phyloP scores from a whole-genome alignment of 2,329 filamentous ascomycete genomes.

The Pseudopithomyces maydicus region DNA sequence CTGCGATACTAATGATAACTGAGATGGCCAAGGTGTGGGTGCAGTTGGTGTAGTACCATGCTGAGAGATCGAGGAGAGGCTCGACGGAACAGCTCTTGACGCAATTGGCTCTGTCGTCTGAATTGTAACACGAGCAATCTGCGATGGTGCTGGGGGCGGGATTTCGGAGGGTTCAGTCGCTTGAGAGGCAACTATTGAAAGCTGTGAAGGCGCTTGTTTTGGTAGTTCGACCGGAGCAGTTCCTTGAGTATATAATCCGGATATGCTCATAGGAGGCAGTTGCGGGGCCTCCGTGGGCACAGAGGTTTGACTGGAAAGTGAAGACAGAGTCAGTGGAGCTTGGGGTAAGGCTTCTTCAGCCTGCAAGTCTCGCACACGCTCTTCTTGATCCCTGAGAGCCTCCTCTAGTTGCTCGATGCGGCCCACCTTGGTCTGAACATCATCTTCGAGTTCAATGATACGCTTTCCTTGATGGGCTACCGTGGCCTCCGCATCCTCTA shows the following conservation, averaged over 20 bases:
- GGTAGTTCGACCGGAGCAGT: constrained; percentile 30
- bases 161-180: constrained; percentile 32
- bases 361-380: background rate
- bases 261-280: constrained; percentile 26
- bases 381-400: background rate
- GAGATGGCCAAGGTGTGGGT: constrained; percentile 14
- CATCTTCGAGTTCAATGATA: background rate
- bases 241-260: constrained; percentile 31
- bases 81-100: background rate
- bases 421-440: background rate
- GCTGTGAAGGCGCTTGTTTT: constrained; percentile 19
- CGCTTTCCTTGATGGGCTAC: background rate
- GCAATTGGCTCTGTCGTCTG: constrained; percentile 30
- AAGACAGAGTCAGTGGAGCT: constrained; percentile 17
- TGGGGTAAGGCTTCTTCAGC: constrained; percentile 3
- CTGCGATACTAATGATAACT: constrained; percentile 27
- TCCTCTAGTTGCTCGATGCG: background rate
- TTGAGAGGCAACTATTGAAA: constrained; percentile 26
- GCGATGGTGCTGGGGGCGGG: constrained; percentile 15
- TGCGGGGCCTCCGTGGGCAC: constrained; percentile 19
- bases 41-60: constrained; percentile 30
- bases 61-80: constrained; percentile 3
- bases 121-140: constrained; percentile 25
- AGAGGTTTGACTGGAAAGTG: constrained; percentile 19
- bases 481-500: background rate